Base-by-base conservation (phyloP, 305 asterid species). In the Fraxinus albicans region DNA sequence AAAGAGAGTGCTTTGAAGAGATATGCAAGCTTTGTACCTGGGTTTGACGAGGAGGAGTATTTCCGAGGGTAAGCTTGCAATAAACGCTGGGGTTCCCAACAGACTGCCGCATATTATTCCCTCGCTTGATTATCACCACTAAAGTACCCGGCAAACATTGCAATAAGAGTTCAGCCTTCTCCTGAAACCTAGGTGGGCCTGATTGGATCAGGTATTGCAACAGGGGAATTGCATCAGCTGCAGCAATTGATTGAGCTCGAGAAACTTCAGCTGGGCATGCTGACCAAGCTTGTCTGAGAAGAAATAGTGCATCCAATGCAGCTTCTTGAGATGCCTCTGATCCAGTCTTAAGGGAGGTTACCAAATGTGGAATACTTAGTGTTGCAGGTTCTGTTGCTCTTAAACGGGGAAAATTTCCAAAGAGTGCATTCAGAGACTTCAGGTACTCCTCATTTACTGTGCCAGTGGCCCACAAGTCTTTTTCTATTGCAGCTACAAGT, bases 381-480 rank as follows among this genome's bases (percentile, higher is more conserved):
- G 99, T 97, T 78, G 99, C 98, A 78, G 99, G 99, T 85, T 97
- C 99, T 4, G 99, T 91, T 67, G 99, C 99, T 90, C 99, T 90
- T 79, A 97, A 87, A 79, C 99, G 99, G 21, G 99, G 98, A 78
- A 97, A 97, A 90, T 97, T 97, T 38, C 98, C 98, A 38, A 95
- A 97, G 55, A 97, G 93, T 29, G 99, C 92, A 83, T 97, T 97
- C 69, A 97, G 87, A 81, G 99, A 97, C 90, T 95, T 97, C 63
- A 97, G 84, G 84, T 97, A 97, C 89, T 97, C 99, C 76, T 95
- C 99, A 38, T 90, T 91, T 79, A 97, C 99, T 0, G 93, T 91
- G 79, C 99, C 99, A 42, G 94, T 87, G 67, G 99, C 99, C 99
- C 99, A 97, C 70, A 94, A 86, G 82, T 94, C 97, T 85, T 93